phyloP scores from a whole-genome alignment of 2,329 filamentous ascomycete genomes.

The Didymella arachidicola region DNA sequence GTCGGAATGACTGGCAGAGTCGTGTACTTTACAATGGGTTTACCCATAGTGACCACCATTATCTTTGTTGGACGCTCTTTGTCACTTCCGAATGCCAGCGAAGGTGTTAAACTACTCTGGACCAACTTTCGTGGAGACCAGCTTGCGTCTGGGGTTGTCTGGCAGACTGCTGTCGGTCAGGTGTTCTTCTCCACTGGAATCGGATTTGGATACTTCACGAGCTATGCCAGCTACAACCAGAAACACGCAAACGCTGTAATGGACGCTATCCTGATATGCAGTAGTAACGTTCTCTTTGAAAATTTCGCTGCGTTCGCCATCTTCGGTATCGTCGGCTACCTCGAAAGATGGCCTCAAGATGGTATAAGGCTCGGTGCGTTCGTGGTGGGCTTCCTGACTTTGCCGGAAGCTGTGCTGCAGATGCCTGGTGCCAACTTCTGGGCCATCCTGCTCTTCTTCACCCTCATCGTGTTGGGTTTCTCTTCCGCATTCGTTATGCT shows the following conservation, averaged over 20 bases:
- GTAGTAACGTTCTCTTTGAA: constrained; percentile 65
- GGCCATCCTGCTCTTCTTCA: constrained; percentile 67
- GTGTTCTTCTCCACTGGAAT: constrained; percentile 68
- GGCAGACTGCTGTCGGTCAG: constrained; percentile 68
- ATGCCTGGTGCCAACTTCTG: constrained; percentile 67
- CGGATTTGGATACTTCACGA: constrained; percentile 65
- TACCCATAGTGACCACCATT: constrained; percentile 65
- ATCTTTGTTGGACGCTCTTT: constrained; percentile 63
- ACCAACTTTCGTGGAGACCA: constrained; percentile 60
- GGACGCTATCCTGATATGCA: constrained; percentile 64
- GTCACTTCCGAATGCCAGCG: constrained; percentile 63
- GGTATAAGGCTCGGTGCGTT: constrained; percentile 62
- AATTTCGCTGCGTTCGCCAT: constrained; percentile 60
- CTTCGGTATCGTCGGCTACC: constrained; percentile 65
- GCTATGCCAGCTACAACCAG: constrained; percentile 65
- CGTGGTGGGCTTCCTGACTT: constrained; percentile 65
- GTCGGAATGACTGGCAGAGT: constrained; percentile 66
- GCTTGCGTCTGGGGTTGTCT: constrained; percentile 61
- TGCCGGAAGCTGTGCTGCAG: constrained; percentile 63
- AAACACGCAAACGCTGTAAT: constrained; percentile 66
- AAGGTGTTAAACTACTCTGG: constrained; percentile 61
- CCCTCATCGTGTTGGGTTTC: constrained; percentile 65
- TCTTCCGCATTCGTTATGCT: constrained; percentile 68
- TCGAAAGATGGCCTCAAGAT: constrained; percentile 53
- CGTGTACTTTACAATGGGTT: constrained; percentile 69